These are phyloP conservation scores for Nothomitra cinnamomea DNA, from an alignment of 2,329 filamentous ascomycete species.

Conservation along the genomic window DNA sequence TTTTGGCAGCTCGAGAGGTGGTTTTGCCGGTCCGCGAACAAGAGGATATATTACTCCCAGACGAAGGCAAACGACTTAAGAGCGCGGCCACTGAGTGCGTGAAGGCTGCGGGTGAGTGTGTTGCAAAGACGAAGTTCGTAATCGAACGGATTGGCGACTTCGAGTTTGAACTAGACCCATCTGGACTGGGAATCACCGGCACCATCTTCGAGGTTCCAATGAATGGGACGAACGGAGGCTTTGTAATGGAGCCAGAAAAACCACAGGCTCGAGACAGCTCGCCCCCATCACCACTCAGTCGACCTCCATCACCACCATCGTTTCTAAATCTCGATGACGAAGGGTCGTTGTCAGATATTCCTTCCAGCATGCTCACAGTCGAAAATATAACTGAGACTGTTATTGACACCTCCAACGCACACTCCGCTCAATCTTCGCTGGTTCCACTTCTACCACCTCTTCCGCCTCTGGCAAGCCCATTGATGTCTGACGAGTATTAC, in stretches of 20 bases:
- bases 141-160: constrained; percentile 86
- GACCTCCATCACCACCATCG: neutral
- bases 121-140: constrained; percentile 67
- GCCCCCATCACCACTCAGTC: neutral
- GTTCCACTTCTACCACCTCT: constrained; percentile 15
- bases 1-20: constrained; percentile 64
- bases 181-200: constrained; percentile 31
- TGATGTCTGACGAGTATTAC: constrained; percentile 16
- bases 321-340: neutral
- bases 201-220: constrained; percentile 8
- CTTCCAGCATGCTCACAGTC: constrained; percentile 18
- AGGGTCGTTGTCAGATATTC: constrained; percentile 6
- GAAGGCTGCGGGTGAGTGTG: constrained; percentile 77
- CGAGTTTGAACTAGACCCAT: constrained; percentile 45
- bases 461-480: constrained; percentile 17
- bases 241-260: neutral
- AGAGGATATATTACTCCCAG: constrained; percentile 63
- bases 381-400: neutral
- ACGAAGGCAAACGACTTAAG: constrained; percentile 60
- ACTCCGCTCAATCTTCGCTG: constrained; percentile 15
- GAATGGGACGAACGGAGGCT: constrained; percentile 13
- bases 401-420: constrained; percentile 16
- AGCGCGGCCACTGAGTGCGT: constrained; percentile 75
- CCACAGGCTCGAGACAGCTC: neutral
- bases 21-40: constrained; percentile 37